Evolutionary conservation across 805 yeast genomes (phyloP), one percentile per base, ranked within the genome.

Genomic region (Zygosaccharomyces pseudorouxii): DNA sequence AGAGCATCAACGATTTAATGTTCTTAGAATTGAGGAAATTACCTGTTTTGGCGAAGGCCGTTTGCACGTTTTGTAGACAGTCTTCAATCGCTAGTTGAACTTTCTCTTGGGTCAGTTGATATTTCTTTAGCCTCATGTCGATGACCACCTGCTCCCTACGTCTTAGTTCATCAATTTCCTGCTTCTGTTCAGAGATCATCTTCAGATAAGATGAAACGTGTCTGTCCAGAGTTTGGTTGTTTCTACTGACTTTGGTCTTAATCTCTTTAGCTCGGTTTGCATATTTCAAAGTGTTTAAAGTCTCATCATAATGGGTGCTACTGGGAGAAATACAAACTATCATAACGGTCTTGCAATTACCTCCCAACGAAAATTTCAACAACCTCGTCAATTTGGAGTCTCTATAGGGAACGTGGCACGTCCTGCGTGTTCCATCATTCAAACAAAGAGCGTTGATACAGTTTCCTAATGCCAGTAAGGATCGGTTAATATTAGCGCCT

Each of bases 301-400:
- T 90, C 62, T 92, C 98, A 61, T 92, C 98, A 64, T 89, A 89
- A 65, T 92, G 97, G 38, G 73, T 75, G 27, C 86, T 79, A 50
- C 89, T 85, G 0, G 97, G 97, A 3, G 95, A 84, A 3, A 92
- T 78, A 67, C 98, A 92, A 1, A 89, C 97, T 55, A 92, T 87
- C 98, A 92, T 92, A 4, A 89, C 90, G 0, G 98, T 92, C 63
- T 86, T 85, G 68, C 98, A 92, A 62, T 89, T 88, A 0, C 97
- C 97, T 3, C 97, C 97, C 11, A 92, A 71, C 0, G 97, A 89
- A 62, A 87, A 89, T 63, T 90, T 89, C 48, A 92, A 74, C 43
- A 92, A 71, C 55, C 98, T 71, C 0, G 98, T 92, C 46, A 92
- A 72, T 59, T 90, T 90, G 6, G 96, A 88, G 64, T 92, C 95